Evolutionary conservation across 2,329 filamentous ascomycete species (phyloP), one percentile per base, ranked within the genome.

Genomic region (Xylaria sp.): DNA sequence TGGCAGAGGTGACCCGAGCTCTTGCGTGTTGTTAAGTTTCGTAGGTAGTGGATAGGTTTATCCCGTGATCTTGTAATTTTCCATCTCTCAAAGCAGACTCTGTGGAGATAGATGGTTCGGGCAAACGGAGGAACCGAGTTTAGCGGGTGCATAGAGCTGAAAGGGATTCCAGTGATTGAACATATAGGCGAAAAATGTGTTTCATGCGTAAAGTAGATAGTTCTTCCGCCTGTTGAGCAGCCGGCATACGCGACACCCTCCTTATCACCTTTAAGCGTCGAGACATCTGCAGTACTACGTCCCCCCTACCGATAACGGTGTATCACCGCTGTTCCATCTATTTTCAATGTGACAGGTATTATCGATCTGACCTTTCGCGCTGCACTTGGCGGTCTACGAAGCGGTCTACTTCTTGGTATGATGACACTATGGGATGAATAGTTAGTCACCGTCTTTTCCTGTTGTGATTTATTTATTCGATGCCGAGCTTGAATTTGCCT

Each of bases 181-280:
- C 19, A 33, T 28, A 2, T 12, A 43, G 38, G 17, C 15, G 25
- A 6, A 28, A 28, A 4, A 31, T 28, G 37, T 46, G 28, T 25
- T 23, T 17, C 33, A 4, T 46, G 19, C 9, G 23, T 19, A 38
- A 35, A 38, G 15, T 6, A 25, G 17, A 43, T 33, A 28, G 7
- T 31, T 51, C 21, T 21, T 46, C 15, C 47, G n/a, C 35, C 23
- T 52, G 43, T 53, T 50, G 14, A 63, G 37, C 31, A 58, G 50
- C 62, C 58, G 54, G 51, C 49, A 58, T 45, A 58, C 58, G 58
- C 61, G 62, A 61, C 62, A 61, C 50, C 33, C 35, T 47, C 45
- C 62, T 58, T 54, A 35, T 53, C 40, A 28, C 25, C 54, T 38
- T 50, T 49, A 15, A 53, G 37, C 25, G 21, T 25, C 14, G 19